Evolutionary conservation across 371 early-diverging fungal genomes (phyloP), one percentile per base, ranked within the genome.

Genomic region (Mortierella sp.): DNA sequence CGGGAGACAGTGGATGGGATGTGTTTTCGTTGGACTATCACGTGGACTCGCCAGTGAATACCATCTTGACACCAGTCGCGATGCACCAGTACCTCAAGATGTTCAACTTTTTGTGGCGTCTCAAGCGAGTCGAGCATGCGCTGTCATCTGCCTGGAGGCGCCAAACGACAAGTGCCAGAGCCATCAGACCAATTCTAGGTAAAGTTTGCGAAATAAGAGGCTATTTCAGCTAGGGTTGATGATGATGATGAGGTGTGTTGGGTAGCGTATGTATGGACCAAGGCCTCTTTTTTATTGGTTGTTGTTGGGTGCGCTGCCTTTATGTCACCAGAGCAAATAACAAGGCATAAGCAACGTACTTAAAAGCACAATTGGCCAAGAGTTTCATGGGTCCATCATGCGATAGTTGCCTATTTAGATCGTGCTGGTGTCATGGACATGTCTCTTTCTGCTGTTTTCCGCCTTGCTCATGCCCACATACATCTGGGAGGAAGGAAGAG

Each of bases 1-100:
- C 91, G 0, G 94, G 93, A 26, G 96, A 96, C 76, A 83, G 89
- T 48, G 97, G 98, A 0, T 99, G 99, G 99, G 97, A 98, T 83
- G 94, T 97, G 2, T 98, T 99, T 81, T 91, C 94, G 26, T 90
- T 99, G 14, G 95, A 95, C 78, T 99, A 98, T 82, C 94, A 92
- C 70, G 92, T 97, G 34, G 92, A 94, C 65, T 88, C 95, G 31
- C 99, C 99, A 6, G 90, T 98, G 80, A 95, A 94, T 74, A 96
- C 97, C 5, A 94, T 99, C 2, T 90, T 99, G 28, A 93, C 92
- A 1, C 89, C 93, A 34, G 81, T 87, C 34, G 92, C 95, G 0
- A 95, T 99, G 97, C 89, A 91, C 44, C 92, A 93, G 81, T 99
- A 98, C 84, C 90, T 92, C 63, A 92, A 94, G 73, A 89, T 98